These are phyloP conservation scores for Kodamaea alishanica DNA, from an alignment of 1,139 yeast genomes.

Conservation along the genomic window DNA sequence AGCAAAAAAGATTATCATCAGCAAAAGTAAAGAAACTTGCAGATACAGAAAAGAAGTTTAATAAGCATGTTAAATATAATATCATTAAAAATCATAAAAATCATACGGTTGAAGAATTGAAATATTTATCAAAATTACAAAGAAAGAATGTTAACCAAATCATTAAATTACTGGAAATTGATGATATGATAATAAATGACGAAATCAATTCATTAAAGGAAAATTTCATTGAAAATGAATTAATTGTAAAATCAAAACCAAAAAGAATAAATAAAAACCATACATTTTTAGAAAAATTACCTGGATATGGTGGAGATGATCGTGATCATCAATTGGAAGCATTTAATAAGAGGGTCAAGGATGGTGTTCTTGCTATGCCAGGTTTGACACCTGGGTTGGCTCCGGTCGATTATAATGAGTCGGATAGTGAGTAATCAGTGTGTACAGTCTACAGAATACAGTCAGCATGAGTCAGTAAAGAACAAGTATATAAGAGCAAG, in stretches of 20 bases:
- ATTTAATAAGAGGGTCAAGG: conserved; percentile 42
- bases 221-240: conserved; percentile 29
- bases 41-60: conserved; percentile 38
- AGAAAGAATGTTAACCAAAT: conserved; percentile 47
- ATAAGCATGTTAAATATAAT: conserved; percentile 49
- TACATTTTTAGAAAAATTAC: conserved; percentile 7
- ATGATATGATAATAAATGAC: conserved; percentile 38
- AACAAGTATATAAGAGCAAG: no score
- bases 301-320: conserved; percentile 11
- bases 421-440: conserved; percentile 34
- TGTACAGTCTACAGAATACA: no score
- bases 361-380: conserved; percentile 48
- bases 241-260: conserved; percentile 22
- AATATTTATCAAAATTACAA: conserved; percentile 47
- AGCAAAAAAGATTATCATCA: conserved; percentile 27
- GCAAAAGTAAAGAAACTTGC: conserved; percentile 33
- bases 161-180: conserved; percentile 43
- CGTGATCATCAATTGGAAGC: conserved; percentile 31
- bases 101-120: conserved; percentile 40
- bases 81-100: conserved; percentile 43
- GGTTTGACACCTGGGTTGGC: conserved; percentile 92
- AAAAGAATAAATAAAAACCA: conserved; percentile 20
- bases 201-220: conserved; percentile 45
- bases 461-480: no score
- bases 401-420: conserved; percentile 66